A percentile compares a stretch with the other conserved stretches of the same genome.
These are phyloP conservation scores for Phytophthora aleatoria DNA, from an alignment of 352 stramenopile genomes.

Conservation along the genomic window DNA sequence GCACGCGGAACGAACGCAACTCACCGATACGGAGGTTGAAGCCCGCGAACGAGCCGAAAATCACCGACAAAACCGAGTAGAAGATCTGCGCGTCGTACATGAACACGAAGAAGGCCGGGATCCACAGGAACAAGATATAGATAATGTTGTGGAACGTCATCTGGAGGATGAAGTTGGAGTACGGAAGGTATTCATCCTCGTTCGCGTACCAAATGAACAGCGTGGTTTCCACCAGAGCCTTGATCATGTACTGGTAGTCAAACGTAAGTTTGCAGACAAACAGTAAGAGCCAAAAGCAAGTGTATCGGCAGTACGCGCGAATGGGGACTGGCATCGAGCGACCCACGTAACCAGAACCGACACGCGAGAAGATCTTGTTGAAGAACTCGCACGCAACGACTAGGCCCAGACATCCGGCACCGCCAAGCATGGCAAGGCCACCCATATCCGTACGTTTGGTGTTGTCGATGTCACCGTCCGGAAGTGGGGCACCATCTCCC, in stretches of 20 bases:
- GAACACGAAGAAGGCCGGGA: slow-evolving; percentile 83
- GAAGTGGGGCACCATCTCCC: slow-evolving; percentile 38
- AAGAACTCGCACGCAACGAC: slow-evolving; percentile 67
- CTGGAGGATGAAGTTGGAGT: slow-evolving; percentile 87
- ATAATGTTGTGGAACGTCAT: slow-evolving; percentile 85
- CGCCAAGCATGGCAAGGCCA: slow-evolving; percentile 63
- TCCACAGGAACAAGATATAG: slow-evolving; percentile 86
- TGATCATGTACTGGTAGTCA: slow-evolving; percentile 89
- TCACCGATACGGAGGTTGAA: slow-evolving; percentile 89
- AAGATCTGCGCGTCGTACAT: slow-evolving; percentile 90
- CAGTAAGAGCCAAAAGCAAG: slow-evolving; percentile 83
- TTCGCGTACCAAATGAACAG: slow-evolving; percentile 88
- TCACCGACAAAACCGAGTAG: slow-evolving; percentile 78
- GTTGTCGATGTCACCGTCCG: slow-evolving; percentile 27
- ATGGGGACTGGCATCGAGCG: slow-evolving; percentile 77
- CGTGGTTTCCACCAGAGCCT: slow-evolving; percentile 82
- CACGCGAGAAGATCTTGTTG: slow-evolving; percentile 73
- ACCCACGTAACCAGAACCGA: slow-evolving; percentile 76
- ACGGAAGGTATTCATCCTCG: slow-evolving; percentile 70
- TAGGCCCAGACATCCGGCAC: slow-evolving; percentile 49
- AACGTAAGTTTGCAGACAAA: slow-evolving; percentile 81
- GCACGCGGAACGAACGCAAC: slow-evolving; percentile 81
- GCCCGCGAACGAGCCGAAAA: slow-evolving; percentile 80
- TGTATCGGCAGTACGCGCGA: slow-evolving; percentile 73
- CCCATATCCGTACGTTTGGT: slow-evolving; percentile 62